phyloP scores from a whole-genome alignment of 2,329 filamentous ascomycete genomes.

The Akanthomyces muscarius region DNA sequence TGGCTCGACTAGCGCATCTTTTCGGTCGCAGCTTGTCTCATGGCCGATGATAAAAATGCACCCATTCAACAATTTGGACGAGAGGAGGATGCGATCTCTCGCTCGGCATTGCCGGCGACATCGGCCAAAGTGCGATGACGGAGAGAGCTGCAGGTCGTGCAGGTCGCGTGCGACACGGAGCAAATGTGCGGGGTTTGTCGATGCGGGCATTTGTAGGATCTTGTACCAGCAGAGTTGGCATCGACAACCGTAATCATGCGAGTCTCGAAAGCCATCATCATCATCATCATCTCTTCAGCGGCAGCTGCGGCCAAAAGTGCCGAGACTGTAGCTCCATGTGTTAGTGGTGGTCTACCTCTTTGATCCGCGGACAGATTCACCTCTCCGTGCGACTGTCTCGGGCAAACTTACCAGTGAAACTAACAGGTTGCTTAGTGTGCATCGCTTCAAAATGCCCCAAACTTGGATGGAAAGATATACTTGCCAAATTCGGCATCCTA shows the following conservation, averaged over 20 bases:
- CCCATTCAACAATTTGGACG: background rate
- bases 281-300: background rate
- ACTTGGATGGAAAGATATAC: background rate
- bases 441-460: background rate
- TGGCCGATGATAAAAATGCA: background rate
- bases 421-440: background rate
- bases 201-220: background rate
- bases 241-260: background rate
- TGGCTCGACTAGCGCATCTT: background rate
- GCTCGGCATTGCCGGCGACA: background rate
- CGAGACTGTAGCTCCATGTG: background rate
- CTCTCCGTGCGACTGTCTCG: background rate
- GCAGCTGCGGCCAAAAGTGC: background rate
- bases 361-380: too few relatives aligned
- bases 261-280: background rate
- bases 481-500: conserved; percentile 14
- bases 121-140: background rate
- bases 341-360: background rate
- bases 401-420: background rate
- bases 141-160: background rate
- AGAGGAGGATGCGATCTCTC: too few relatives aligned
- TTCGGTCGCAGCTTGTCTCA: background rate
- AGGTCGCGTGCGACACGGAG: background rate
- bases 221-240: background rate
- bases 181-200: background rate